These are phyloP conservation scores for Arachnomyces sp. DNA, from an alignment of 2,329 filamentous ascomycete genomes.

Conservation along the genomic window DNA sequence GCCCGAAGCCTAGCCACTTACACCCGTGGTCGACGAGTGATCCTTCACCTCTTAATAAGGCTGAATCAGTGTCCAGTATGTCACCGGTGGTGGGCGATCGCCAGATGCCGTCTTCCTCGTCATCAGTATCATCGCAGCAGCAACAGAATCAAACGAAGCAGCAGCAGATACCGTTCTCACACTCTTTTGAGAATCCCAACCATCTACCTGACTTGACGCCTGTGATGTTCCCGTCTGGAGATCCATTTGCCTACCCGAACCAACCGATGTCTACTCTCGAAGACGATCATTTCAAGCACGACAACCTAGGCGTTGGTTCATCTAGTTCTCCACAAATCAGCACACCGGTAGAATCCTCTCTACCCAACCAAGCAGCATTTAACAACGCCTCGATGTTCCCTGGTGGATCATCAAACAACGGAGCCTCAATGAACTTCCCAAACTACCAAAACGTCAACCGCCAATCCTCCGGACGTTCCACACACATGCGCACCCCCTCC, in stretches of 20 bases:
- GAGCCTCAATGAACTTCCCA: slow-evolving; percentile 21
- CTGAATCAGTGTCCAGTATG: slow-evolving; percentile 6
- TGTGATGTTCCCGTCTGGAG: slow-evolving; percentile 44
- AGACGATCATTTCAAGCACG: slow-evolving; percentile 32
- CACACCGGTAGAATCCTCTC: slow-evolving; percentile 16
- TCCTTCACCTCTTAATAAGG: slow-evolving; percentile 3
- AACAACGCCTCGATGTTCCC: slow-evolving; percentile 18
- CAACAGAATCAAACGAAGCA: slow-evolving; percentile 5
- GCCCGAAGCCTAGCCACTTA: slow-evolving; percentile 4
- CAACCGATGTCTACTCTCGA: slow-evolving; percentile 41
- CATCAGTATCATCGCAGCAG: slow-evolving; percentile 11
- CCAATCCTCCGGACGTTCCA: slow-evolving; percentile 25
- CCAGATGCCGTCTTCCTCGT: slow-evolving; percentile 7
- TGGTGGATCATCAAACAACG: slow-evolving; percentile 12
- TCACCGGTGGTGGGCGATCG: slow-evolving; percentile 7
- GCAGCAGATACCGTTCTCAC: slow-evolving; percentile 20
- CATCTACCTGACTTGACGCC: slow-evolving; percentile 41
- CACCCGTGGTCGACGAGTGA: slow-evolving; percentile 3
- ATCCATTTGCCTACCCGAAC: slow-evolving; percentile 43
- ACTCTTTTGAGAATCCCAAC: slow-evolving; percentile 23
- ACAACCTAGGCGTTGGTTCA: slow-evolving; percentile 11
- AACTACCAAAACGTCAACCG: slow-evolving; percentile 19
- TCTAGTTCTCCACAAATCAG: slow-evolving; percentile 3
- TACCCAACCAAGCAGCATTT: slow-evolving; percentile 14
- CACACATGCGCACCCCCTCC: slow-evolving; percentile 25